Conservation (phyloP, 2,329 filamentous ascomycete genomes). For the Botrytis galanthina region DNA sequence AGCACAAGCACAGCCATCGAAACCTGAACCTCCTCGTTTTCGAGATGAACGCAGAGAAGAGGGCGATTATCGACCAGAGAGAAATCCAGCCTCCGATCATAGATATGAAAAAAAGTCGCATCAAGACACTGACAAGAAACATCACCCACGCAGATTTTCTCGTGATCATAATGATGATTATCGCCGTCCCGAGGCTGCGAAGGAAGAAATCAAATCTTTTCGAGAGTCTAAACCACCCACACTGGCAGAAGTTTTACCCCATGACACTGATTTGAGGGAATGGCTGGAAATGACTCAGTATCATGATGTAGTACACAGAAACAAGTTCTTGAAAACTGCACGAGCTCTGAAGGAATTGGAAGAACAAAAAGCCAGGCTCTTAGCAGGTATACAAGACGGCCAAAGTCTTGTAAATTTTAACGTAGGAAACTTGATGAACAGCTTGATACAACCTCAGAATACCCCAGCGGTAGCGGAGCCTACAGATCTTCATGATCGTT, state of each 20-base stretch:
- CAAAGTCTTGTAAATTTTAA: slow-evolving; percentile 13
- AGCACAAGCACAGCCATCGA: slow-evolving; percentile 17
- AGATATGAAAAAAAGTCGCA: slow-evolving; percentile 27
- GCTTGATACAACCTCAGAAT: neutral
- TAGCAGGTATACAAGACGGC: slow-evolving; percentile 35
- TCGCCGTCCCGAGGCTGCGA: slow-evolving; percentile 23
- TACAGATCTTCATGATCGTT: slow-evolving; percentile 24
- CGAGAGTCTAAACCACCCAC: slow-evolving; percentile 27
- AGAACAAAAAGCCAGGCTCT: slow-evolving; percentile 35
- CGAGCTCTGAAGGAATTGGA: slow-evolving; percentile 31
- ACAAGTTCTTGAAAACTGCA: slow-evolving; percentile 31
- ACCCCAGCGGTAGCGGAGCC: slow-evolving; percentile 11
- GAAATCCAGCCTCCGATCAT: slow-evolving; percentile 22
- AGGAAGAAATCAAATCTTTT: slow-evolving; percentile 25
- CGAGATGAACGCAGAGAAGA: slow-evolving; percentile 31
- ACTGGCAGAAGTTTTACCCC: slow-evolving; percentile 31
- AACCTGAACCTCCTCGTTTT: slow-evolving; percentile 17
- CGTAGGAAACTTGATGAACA: slow-evolving; percentile 8
- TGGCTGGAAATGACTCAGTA: slow-evolving; percentile 41
- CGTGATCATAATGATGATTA: slow-evolving; percentile 28
- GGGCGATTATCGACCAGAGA: slow-evolving; percentile 25
- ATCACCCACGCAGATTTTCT: slow-evolving; percentile 22
- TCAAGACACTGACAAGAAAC: slow-evolving; percentile 26
- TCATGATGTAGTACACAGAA: slow-evolving; percentile 39
- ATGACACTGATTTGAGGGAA: slow-evolving; percentile 38